Conservation (phyloP, 768 basidiomycete genomes). For the Strobilomyces dryophilus region DNA sequence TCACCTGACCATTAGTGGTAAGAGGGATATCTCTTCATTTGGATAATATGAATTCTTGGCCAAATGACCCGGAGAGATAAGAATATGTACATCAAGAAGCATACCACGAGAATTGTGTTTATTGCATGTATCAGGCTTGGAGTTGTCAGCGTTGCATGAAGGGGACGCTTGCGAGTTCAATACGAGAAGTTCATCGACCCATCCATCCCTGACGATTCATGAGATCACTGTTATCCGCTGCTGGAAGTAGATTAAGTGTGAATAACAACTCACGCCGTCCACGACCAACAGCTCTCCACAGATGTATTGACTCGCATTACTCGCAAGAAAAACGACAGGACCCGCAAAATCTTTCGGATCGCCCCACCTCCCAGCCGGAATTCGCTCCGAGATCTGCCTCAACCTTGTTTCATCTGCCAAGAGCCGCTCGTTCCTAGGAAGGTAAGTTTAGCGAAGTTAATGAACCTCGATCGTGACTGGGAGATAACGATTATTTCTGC, state of each 20-base stretch:
- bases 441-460: slow-evolving; percentile 11
- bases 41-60: slow-evolving; percentile 4
- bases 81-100: slow-evolving; percentile 16
- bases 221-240: slow-evolving; percentile 1
- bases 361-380: slow-evolving; percentile 68
- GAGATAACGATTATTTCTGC: slow-evolving; percentile 1
- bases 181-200: slow-evolving; percentile 38
- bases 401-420: slow-evolving; percentile 57
- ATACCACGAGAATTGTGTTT: background rate
- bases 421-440: slow-evolving; percentile 58
- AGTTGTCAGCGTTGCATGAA: background rate
- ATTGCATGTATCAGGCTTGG: slow-evolving; percentile 1
- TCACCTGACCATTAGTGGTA: background rate
- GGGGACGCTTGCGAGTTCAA: background rate
- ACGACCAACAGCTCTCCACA: slow-evolving; percentile 64
- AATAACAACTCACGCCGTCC: slow-evolving; percentile 53
- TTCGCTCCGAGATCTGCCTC: slow-evolving; percentile 67
- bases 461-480: slow-evolving; percentile 1
- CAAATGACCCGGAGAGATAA: slow-evolving; percentile 5
- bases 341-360: slow-evolving; percentile 64
- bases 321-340: slow-evolving; percentile 62
- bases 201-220: slow-evolving; percentile 48
- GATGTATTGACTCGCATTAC: slow-evolving; percentile 61
- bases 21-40: slow-evolving; percentile 3
- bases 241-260: background rate